Evolutionary conservation across 179 eudicot genomes (phyloP).

Genomic region (Silene vulgaris): DNA sequence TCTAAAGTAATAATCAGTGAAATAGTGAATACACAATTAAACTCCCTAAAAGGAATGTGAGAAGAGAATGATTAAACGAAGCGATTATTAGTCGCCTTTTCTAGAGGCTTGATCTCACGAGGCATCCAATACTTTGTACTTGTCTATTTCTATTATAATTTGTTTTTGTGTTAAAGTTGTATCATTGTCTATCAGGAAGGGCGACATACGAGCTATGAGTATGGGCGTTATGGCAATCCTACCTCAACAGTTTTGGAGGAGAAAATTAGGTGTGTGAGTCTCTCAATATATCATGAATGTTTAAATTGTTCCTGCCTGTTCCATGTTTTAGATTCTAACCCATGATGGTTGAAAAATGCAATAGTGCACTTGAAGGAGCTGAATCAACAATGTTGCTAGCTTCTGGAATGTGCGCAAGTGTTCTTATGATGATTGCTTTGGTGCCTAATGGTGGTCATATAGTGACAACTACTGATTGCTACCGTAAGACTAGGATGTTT

Average conservation of each 20-base stretch:
- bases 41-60: not conserved
- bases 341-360: constrained; percentile 13
- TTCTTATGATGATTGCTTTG: constrained; percentile 79
- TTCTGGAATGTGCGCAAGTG: constrained; percentile 97
- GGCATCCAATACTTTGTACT: not conserved
- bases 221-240: constrained; percentile 90
- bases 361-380: constrained; percentile 98
- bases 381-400: constrained; percentile 84
- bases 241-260: constrained; percentile 67
- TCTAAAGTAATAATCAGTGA: not conserved
- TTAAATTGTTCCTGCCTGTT: constrained; percentile 1
- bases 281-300: not conserved
- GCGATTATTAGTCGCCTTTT: not conserved
- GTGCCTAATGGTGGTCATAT: constrained; percentile 97
- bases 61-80: not conserved
- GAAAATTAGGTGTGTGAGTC: constrained; percentile 60
- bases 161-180: not conserved
- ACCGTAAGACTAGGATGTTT: constrained; percentile 80
- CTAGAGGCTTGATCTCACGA: constrained; percentile 8
- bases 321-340: not conserved
- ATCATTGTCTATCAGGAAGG: constrained; percentile 51
- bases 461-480: constrained; percentile 91
- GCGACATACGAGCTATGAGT: constrained; percentile 74
- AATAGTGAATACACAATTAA: not conserved
- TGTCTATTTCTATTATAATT: not conserved